Base-by-base conservation (phyloP, 1,139 yeast genomes). In the Geotrichum europaeum region DNA sequence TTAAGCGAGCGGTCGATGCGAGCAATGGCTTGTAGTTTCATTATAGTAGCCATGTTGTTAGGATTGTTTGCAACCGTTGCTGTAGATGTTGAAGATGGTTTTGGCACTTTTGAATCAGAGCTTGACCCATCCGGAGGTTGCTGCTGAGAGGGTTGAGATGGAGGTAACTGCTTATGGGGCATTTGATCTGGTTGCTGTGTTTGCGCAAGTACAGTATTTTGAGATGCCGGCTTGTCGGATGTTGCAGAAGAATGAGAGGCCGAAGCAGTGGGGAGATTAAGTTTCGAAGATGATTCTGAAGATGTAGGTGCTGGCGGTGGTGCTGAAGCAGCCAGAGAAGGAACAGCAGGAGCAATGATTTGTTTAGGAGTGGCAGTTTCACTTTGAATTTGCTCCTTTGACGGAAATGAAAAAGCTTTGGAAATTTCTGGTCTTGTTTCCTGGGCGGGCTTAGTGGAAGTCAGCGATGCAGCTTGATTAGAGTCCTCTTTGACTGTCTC, bases 11-110 rank as follows among this genome's bases (percentile, higher is more conserved):
- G 79, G 68, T 91, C 96, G 4, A 81, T 79, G 54, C 88, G 80
- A 0, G 97, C 97, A 72, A 92, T 84, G 1, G 87, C 79, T 67
- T 91, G 91, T 66, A 92, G 79, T 68, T 91, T 89, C 7, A 86
- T 83, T 65, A 92, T 89, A 87, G 91, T 89, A 60, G 87, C 83
- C 57, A 86, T 85, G 70, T 87, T 86, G 58, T 85, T 89, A 10
- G 64, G 68, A 63, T 62, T 61, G 13, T 62, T 61, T 51, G 64
- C 57, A 13, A 58, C 58, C 10, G 62, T 57, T 18, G 55, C 59
- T 18, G 59, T 56, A 43, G 59, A 51, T 10, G 62, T 40, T n/a
- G 59, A 32, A 15, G 59, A 40, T 6, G 59, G 56, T 20, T 43
- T 47, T 30, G 47, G 53, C 3, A 22, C 22, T 45, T 49, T 49